Conservation (phyloP, 352 stramenopile species). For the Aphanomyces stellatus region DNA sequence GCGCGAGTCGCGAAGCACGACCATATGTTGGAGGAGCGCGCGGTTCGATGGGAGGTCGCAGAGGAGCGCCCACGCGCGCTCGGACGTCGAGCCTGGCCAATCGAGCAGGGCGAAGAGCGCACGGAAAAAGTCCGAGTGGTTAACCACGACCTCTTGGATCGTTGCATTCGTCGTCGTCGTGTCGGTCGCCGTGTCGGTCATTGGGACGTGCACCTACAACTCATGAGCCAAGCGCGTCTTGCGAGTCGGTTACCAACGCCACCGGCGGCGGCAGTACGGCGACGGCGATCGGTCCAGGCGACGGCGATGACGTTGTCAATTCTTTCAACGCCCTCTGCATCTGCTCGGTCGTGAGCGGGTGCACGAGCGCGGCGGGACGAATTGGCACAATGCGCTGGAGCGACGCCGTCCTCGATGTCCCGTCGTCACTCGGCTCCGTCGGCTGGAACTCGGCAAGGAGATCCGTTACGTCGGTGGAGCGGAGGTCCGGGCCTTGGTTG, state of each 20-base stretch:
- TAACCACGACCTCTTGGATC: conserved; percentile 52
- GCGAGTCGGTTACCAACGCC: too few species aligned
- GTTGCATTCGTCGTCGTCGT: too few species aligned
- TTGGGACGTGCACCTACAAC: background rate
- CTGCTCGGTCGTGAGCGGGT: background rate
- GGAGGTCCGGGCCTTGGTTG: conserved; percentile 39
- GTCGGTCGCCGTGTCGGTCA: too few species aligned
- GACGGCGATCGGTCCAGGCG: too few species aligned
- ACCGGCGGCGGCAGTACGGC: too few species aligned
- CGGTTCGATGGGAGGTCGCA: conserved; percentile 64
- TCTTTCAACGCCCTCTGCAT: background rate
- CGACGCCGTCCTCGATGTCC: background rate
- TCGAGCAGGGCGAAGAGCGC: conserved; percentile 51
- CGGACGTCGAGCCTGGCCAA: conserved; percentile 36
- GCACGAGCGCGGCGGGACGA: background rate
- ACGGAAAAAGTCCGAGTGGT: conserved; percentile 42
- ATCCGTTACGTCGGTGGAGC: background rate
- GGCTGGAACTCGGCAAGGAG: background rate
- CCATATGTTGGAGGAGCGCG: conserved; percentile 50
- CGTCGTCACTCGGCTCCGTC: background rate
- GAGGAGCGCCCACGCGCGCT: conserved; percentile 65
- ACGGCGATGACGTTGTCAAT: too few species aligned
- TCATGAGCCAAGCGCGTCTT: too few species aligned
- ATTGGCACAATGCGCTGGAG: conserved; percentile 1
- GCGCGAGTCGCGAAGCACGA: conserved; percentile 32